Conservation (phyloP, 345 rosid species). For the Geranium rotundifolium region DNA sequence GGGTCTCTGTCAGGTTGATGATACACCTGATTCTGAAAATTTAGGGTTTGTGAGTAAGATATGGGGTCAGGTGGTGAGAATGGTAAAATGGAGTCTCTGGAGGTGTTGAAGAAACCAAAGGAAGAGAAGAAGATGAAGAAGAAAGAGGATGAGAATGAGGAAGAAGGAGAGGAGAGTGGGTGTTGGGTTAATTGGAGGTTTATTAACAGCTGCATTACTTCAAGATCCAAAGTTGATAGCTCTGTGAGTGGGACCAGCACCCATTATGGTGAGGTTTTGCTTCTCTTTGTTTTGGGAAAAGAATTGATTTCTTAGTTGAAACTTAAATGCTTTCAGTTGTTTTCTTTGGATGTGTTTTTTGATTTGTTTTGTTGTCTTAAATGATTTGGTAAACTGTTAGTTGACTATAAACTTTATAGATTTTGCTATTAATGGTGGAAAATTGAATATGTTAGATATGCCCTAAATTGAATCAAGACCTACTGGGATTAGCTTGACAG, state of each 20-base stretch:
- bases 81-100: conserved; percentile 31
- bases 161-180: conserved; percentile 29
- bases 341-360: neutral
- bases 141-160: conserved; percentile 10
- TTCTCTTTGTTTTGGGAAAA: neutral
- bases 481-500: too few relatives aligned
- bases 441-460: too few relatives aligned
- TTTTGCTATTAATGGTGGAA: too few relatives aligned
- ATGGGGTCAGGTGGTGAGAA: conserved; percentile 34
- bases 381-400: neutral
- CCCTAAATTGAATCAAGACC: too few relatives aligned
- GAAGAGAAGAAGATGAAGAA: conserved; percentile 36
- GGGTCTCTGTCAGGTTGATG: conserved; percentile 7
- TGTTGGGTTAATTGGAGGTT: conserved; percentile 53
- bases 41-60: conserved; percentile 21
- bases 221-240: conserved; percentile 55
- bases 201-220: conserved; percentile 40
- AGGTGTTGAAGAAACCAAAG: conserved; percentile 30
- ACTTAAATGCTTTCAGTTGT: neutral
- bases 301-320: neutral
- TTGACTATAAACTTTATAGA: neutral
- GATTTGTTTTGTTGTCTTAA: neutral
- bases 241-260: conserved; percentile 39
- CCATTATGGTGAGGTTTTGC: conserved; percentile 18
- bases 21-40: conserved; percentile 14